These are phyloP conservation scores for Rhizoctonia solani DNA, from an alignment of 1,284 basidiomycete species.

Conservation along the genomic window DNA sequence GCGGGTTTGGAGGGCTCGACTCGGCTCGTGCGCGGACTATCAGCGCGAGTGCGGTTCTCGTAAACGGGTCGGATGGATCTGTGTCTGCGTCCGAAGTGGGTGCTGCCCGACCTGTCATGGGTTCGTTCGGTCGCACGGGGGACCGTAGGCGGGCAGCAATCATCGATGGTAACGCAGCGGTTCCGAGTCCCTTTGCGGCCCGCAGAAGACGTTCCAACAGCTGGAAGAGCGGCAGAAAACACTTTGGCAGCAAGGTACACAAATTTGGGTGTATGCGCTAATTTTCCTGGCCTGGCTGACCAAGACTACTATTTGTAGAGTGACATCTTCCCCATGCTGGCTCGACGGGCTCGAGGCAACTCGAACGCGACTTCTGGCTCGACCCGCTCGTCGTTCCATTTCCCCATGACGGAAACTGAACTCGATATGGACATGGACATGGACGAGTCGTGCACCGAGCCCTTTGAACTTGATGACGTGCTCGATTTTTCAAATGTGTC, in stretches of 20 bases:
- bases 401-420: constrained; percentile 15
- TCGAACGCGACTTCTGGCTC: constrained; percentile 10
- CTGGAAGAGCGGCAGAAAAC: constrained; percentile 32
- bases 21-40: constrained; percentile 1
- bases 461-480: constrained; percentile 27
- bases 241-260: constrained; percentile 29
- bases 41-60: background rate
- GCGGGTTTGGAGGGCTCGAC: constrained; percentile 1
- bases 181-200: constrained; percentile 24
- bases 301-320: background rate
- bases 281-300: background rate
- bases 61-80: constrained; percentile 18
- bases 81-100: constrained; percentile 11
- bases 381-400: constrained; percentile 16
- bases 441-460: constrained; percentile 22
- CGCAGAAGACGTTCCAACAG: constrained; percentile 19
- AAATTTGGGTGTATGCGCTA: constrained; percentile 12
- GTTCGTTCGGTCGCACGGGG: constrained; percentile 22
- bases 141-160: constrained; percentile 29
- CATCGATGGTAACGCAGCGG: constrained; percentile 15
- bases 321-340: constrained; percentile 27
- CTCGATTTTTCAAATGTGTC: constrained; percentile 28
- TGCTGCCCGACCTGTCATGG: constrained; percentile 16
- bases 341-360: constrained; percentile 7
- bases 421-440: constrained; percentile 22